Evolutionary conservation across 2,329 filamentous ascomycete genomes (phyloP).

Genomic region (Clarireedia hainanense): DNA sequence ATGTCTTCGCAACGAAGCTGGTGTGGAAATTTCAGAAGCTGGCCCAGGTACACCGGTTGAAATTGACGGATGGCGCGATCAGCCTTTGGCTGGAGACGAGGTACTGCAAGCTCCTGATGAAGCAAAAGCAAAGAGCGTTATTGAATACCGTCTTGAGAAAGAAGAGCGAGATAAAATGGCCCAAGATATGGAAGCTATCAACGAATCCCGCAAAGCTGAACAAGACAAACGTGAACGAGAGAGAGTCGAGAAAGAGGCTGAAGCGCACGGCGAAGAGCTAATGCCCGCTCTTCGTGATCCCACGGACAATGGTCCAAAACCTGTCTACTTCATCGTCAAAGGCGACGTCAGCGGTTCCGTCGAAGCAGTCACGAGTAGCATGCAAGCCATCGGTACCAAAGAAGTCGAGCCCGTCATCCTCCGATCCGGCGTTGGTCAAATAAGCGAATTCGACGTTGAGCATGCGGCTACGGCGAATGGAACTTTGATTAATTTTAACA

Average conservation of each 20-base stretch:
- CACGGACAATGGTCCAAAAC: conserved; percentile 36
- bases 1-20: conserved; percentile 76
- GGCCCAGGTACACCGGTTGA: conserved; percentile 86
- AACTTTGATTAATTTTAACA: conserved; percentile 82
- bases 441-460: conserved; percentile 83
- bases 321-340: conserved; percentile 79
- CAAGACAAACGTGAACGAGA: conserved; percentile 56
- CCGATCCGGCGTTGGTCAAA: conserved; percentile 65
- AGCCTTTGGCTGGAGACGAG: conserved; percentile 78
- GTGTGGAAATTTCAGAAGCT: conserved; percentile 61
- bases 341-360: conserved; percentile 90
- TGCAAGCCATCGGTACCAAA: conserved; percentile 73
- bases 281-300: conserved; percentile 21
- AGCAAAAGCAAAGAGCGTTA: conserved; percentile 67
- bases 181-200: conserved; percentile 68
- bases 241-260: conserved; percentile 40
- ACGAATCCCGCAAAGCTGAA: conserved; percentile 49
- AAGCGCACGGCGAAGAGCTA: conserved; percentile 31
- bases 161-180: conserved; percentile 58
- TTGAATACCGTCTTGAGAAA: conserved; percentile 67
- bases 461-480: conserved; percentile 72
- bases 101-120: conserved; percentile 78
- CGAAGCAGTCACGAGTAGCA: conserved; percentile 75
- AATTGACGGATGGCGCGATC: conserved; percentile 88
- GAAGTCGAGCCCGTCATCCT: conserved; percentile 75